Conservation (phyloP, 345 rosid species). For the Eutrema heterophyllum region DNA sequence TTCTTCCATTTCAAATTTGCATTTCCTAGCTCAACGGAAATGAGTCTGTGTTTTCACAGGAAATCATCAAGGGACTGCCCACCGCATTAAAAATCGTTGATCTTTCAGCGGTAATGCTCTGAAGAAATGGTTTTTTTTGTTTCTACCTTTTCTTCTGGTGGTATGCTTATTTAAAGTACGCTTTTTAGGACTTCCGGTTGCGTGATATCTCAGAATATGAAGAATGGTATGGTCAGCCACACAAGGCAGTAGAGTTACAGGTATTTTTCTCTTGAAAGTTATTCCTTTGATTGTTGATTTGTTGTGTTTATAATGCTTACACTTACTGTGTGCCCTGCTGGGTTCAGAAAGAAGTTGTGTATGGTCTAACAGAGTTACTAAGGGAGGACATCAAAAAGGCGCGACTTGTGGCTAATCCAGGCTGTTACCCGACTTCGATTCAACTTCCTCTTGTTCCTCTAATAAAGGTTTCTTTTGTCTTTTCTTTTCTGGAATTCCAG, state of each 20-base stretch:
- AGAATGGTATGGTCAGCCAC: conserved; percentile 99
- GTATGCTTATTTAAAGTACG: conserved; percentile 5
- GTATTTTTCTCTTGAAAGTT: conserved; percentile 18
- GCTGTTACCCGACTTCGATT: conserved; percentile 94
- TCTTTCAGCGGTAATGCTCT: conserved; percentile 83
- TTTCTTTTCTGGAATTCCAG: neutral
- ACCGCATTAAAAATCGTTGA: conserved; percentile 69
- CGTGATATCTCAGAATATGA: conserved; percentile 68
- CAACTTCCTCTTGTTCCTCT: conserved; percentile 96
- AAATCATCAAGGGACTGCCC: conserved; percentile 84
- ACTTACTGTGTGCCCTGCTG: neutral
- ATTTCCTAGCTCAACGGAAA: neutral
- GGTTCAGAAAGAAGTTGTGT: conserved; percentile 79
- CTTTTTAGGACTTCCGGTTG: conserved; percentile 64
- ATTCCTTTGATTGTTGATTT: neutral
- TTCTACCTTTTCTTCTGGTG: neutral
- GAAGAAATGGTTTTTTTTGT: neutral
- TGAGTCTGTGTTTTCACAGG: conserved; percentile 37
- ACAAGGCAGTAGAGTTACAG: conserved; percentile 82
- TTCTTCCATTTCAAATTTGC: neutral
- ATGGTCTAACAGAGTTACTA: conserved; percentile 87
- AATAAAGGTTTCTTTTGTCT: conserved; percentile 50
- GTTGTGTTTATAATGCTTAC: neutral
- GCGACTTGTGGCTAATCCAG: conserved; percentile 91
- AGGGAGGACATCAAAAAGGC: conserved; percentile 67